phyloP scores from a whole-genome alignment of 2,329 filamentous ascomycete species.

The Biscogniauxia sp. region DNA sequence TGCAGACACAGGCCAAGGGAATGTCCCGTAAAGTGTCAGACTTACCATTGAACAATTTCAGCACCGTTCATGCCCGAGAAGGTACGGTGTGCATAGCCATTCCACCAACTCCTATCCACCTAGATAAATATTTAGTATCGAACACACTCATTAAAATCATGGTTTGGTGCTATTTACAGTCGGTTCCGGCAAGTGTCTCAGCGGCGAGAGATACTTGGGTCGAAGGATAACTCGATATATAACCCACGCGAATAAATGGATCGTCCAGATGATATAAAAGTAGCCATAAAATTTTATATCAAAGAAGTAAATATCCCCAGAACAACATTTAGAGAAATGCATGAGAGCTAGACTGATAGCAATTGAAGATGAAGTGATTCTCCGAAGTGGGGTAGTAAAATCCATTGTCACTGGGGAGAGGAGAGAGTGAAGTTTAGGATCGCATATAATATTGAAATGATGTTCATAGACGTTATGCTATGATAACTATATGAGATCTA shows the following conservation, averaged over 20 bases:
- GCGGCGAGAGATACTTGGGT: slow-evolving; percentile 11
- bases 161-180: slow-evolving; percentile 35
- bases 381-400: neutral
- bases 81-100: slow-evolving; percentile 6
- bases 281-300: neutral
- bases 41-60: slow-evolving; percentile 18
- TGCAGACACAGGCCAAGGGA: neutral
- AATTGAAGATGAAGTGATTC: neutral
- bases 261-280: neutral
- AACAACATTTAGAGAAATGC: neutral
- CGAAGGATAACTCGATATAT: slow-evolving; percentile 5
- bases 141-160: slow-evolving; percentile 34
- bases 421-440: neutral
- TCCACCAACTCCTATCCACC: slow-evolving; percentile 11
- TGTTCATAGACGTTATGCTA: neutral
- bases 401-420: neutral
- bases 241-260: neutral
- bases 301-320: neutral
- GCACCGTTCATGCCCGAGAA: slow-evolving; percentile 9
- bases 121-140: neutral
- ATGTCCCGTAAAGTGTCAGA: neutral
- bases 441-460: neutral
- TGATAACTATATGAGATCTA: neutral
- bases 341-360: neutral
- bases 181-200: slow-evolving; percentile 9